Conservation (phyloP, 257 asterid species). For the Cynanchum wilfordii region DNA sequence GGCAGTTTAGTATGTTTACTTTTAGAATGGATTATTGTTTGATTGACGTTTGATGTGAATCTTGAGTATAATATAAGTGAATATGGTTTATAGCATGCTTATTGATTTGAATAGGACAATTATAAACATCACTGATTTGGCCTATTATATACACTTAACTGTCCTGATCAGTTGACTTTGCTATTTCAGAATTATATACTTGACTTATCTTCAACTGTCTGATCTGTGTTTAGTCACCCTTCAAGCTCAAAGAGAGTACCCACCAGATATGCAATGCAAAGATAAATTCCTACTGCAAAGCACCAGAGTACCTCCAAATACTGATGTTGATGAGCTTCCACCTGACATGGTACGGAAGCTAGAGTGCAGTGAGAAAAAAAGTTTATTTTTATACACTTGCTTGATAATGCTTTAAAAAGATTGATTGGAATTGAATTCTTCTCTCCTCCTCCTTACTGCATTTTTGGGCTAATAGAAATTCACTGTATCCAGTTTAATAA, state of each 20-base stretch:
- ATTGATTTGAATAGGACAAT: not conserved
- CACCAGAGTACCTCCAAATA: slow-evolving; percentile 43
- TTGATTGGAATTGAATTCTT: not conserved
- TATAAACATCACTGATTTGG: not conserved
- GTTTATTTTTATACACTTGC: not conserved
- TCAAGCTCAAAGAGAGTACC: slow-evolving; percentile 74
- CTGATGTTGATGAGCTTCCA: slow-evolving; percentile 58
- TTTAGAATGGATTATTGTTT: not conserved
- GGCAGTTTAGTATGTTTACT: not conserved
- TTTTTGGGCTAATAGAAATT: slow-evolving; percentile 12
- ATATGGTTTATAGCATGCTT: not conserved
- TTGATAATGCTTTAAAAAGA: slow-evolving; percentile 6
- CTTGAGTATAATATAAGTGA: not conserved
- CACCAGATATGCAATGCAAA: slow-evolving; percentile 73
- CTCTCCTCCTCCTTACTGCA: not conserved
- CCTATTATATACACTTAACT: not conserved
- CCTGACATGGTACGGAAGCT: slow-evolving; percentile 47
- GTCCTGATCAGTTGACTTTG: not conserved
- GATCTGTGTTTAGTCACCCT: slow-evolving; percentile 50
- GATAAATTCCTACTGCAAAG: slow-evolving; percentile 81
- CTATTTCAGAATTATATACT: not conserved
- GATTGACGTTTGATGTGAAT: not conserved
- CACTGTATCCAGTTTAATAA: slow-evolving; percentile 50
- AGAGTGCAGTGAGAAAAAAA: not conserved
- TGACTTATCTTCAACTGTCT: slow-evolving; percentile 9